Base-by-base conservation (phyloP, 106 monocot genomes). In the Triglochin maritima region DNA sequence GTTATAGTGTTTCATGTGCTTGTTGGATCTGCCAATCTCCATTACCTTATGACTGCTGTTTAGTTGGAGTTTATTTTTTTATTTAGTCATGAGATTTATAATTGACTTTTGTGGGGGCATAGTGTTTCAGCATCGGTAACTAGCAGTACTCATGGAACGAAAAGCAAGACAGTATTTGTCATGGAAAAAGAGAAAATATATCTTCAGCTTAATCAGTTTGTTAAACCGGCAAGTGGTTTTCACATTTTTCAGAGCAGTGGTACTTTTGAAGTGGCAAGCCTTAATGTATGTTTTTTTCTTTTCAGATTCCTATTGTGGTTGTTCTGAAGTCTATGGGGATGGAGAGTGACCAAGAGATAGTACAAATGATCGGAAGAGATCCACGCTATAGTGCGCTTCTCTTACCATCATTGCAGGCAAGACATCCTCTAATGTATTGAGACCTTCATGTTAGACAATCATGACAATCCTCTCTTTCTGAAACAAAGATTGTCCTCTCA, bases 321-420 rank as follows among this genome's bases (percentile, higher is more conserved):
- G 72, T 96, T 46, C 83, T 96, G 81, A 96, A 80, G 60, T 90
- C 96, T 43, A 80, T 96, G 96, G 96, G 96, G 48, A 81, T 87
- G 82, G 96, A 91, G 77, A 86, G 80, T 58, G 96, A 96, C 72
- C 96, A 96, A 79, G 96, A 96, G 69, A 78, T 88, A 56, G 88
- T 91, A 43, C 91, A 88, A 79, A 91, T 96, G 96, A 70, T 96
- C 61, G 96, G 96, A 58, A 85, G 96, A 77, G 81, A 96, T 79
- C 96, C 96, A 49, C 73, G 76, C 57, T 96, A 96, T 86, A 78
- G 78, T 59, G 56, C 56, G 72, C 85, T 91, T 46, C 83, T 96
- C 47, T 80, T 81, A 47, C 91, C 88, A 64, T 96, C 96, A 16
- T 72, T 96, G 79, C 88, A 91, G 88, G 93, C 89, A 81, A 50